Evolutionary conservation across 2,329 filamentous ascomycete genomes (phyloP).

Genomic region (Fusarium floridanum): DNA sequence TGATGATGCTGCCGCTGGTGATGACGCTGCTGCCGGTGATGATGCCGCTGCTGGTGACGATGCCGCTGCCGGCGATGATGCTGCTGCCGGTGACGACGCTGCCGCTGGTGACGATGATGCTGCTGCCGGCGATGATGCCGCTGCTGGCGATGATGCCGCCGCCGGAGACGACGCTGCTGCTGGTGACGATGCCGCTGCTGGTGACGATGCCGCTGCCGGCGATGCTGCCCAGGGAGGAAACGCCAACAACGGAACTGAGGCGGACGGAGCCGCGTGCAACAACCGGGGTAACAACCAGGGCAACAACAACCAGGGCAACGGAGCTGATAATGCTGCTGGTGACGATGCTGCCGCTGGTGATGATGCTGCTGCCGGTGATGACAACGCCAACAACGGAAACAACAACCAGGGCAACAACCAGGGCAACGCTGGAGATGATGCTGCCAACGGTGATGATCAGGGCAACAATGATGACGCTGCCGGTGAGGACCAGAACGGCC

Average conservation of each 20-base stretch:
- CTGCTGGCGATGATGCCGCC: too few relatives aligned
- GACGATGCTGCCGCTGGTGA: neutral
- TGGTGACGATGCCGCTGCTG: too few relatives aligned
- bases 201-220: conserved; percentile 5
- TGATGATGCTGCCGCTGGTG: conserved; percentile 49
- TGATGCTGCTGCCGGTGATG: neutral
- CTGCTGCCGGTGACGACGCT: conserved; percentile 29
- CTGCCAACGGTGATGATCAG: neutral
- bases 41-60: conserved; percentile 38
- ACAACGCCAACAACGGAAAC: neutral
- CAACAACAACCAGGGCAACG: neutral
- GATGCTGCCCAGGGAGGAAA: conserved; percentile 5
- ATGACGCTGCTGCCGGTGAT: conserved; percentile 10
- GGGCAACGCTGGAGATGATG: neutral
- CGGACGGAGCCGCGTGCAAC: neutral
- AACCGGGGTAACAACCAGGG: neutral
- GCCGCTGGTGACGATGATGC: conserved; percentile 36
- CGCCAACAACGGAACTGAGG: neutral
- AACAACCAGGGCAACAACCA: neutral
- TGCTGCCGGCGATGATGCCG: too few relatives aligned
- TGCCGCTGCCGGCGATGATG: conserved; percentile 50
- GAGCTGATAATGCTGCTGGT: neutral
- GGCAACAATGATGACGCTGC: neutral
- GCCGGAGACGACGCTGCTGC: too few relatives aligned
- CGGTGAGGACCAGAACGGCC: neutral